Percentiles rank a stretch among this genome's conserved stretches.
Conservation (phyloP, 2,329 filamentous ascomycete genomes). For the Daldinia eschscholtzii region DNA sequence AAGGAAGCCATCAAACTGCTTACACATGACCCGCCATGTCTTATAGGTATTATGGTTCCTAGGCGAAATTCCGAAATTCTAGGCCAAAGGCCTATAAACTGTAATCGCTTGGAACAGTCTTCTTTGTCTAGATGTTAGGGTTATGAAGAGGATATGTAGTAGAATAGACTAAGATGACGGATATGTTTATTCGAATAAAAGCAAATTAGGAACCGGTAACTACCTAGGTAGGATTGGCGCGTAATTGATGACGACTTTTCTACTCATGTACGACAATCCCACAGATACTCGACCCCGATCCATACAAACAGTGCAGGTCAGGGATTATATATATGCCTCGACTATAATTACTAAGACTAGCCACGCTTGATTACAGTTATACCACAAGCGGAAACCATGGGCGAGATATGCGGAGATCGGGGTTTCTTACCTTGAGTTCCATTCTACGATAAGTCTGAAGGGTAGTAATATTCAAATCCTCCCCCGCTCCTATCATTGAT, state of each 20-base stretch:
- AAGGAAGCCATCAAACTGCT: slow-evolving; percentile 15
- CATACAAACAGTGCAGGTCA: neutral
- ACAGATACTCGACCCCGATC: neutral
- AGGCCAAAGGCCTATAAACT: neutral
- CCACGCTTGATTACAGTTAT: neutral
- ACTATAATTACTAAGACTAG: slow-evolving; percentile 1
- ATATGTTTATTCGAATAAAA: neutral
- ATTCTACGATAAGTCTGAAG: neutral
- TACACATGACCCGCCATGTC: slow-evolving; percentile 49
- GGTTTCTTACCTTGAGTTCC: neutral
- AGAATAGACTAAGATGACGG: neutral
- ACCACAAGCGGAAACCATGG: neutral
- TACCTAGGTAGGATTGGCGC: neutral
- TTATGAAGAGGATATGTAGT: neutral
- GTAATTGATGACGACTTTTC: neutral
- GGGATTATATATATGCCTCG: neutral
- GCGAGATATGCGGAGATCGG: slow-evolving; percentile 7
- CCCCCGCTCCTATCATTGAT: slow-evolving; percentile 1
- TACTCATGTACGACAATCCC: neutral
- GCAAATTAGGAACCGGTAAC: neutral
- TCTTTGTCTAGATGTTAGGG: neutral
- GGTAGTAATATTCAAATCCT: neutral
- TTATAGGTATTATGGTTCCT: neutral
- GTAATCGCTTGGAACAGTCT: neutral
- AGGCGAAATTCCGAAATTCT: neutral